These are phyloP conservation scores for Barnettozyma pratensis DNA, from an alignment of 805 yeast genomes.

Conservation along the genomic window DNA sequence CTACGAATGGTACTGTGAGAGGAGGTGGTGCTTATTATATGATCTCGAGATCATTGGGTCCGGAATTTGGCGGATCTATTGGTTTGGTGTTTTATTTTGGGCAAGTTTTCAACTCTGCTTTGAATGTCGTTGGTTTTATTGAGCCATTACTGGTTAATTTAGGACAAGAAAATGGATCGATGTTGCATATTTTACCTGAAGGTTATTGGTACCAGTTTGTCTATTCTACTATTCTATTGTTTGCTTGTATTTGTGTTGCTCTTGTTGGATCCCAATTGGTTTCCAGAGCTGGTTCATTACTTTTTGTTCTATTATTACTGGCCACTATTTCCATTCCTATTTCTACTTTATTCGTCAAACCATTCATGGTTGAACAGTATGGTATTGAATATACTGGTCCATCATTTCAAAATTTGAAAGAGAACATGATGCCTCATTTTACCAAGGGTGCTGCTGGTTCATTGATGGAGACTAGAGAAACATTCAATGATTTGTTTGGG, in stretches of 20 bases:
- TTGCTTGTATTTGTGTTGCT: conserved; percentile 70
- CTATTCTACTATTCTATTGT: conserved; percentile 67
- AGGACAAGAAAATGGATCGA: conserved; percentile 53
- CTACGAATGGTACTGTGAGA: conserved; percentile 94
- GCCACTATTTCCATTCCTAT: conserved; percentile 82
- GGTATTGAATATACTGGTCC: conserved; percentile 64
- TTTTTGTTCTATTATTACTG: conserved; percentile 59
- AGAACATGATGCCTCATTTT: conserved; percentile 72
- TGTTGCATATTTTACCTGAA: conserved; percentile 57
- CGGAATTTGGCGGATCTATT: conserved; percentile 97
- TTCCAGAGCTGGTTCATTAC: conserved; percentile 71
- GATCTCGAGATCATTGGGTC: conserved; percentile 93
- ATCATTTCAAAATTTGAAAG: conserved; percentile 57
- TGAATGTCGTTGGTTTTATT: conserved; percentile 92
- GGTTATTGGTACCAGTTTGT: conserved; percentile 62
- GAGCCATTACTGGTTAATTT: conserved; percentile 86
- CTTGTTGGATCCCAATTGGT: conserved; percentile 77
- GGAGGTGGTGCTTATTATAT: conserved; percentile 99
- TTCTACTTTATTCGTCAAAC: conserved; percentile 60
- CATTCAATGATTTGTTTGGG: conserved; percentile 83
- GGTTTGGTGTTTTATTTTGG: conserved; percentile 94
- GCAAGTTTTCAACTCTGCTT: conserved; percentile 84
- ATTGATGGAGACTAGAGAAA: conserved; percentile 54
- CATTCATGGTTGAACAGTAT: conserved; percentile 51
- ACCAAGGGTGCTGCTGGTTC: conserved; percentile 94